These are phyloP conservation scores for Gynostemma pentaphyllum DNA, from an alignment of 306 rosid species.

Conservation along the genomic window DNA sequence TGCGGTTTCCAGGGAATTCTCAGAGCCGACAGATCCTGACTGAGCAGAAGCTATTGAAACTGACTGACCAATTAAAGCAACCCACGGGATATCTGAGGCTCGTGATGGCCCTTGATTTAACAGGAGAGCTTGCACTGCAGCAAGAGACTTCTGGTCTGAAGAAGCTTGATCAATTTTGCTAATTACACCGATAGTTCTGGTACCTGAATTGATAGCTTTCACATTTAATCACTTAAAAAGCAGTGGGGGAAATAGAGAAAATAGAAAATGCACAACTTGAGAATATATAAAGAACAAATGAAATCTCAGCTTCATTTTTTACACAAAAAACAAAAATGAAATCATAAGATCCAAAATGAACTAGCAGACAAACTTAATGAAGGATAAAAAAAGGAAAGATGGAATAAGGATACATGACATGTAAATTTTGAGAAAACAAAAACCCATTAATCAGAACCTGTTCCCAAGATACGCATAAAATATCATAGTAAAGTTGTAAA, in stretches of 20 bases:
- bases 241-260: background rate
- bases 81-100: conserved; percentile 84
- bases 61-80: conserved; percentile 91
- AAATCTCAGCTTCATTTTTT: no score
- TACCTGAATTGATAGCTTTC: conserved; percentile 35
- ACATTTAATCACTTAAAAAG: conserved; percentile 14
- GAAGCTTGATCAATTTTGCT: conserved; percentile 97
- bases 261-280: conserved; percentile 1
- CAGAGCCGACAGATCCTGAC: conserved; percentile 87
- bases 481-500: background rate
- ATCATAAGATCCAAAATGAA: background rate
- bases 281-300: background rate
- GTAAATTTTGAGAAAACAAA: background rate
- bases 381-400: background rate
- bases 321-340: no score
- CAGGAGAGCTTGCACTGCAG: conserved; percentile 92
- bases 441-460: background rate
- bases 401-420: background rate
- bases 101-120: conserved; percentile 82
- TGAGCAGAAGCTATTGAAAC: conserved; percentile 89
- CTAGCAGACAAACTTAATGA: background rate
- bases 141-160: conserved; percentile 71
- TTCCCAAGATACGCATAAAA: background rate
- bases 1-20: conserved; percentile 89
- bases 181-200: conserved; percentile 80